Evolutionary conservation across 2,329 filamentous ascomycete species (phyloP), one percentile per base, ranked within the genome.

Genomic region (Pseudogymnoascus sp.): DNA sequence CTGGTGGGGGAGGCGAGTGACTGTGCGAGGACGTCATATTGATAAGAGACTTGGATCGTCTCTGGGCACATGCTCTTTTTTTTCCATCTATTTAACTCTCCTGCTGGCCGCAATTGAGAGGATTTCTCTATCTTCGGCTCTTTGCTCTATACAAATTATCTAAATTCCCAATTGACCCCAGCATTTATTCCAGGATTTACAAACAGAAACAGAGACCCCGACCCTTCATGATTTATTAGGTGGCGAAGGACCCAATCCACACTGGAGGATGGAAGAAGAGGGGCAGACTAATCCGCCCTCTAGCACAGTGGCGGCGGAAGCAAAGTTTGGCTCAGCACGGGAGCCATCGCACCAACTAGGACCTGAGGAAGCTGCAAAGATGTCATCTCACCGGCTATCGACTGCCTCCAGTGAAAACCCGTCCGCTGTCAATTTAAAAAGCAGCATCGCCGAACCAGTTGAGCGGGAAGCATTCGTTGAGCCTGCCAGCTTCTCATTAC

Each of bases 61-160:
- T 53, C 46, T 53, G 46, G 46, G 46, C 46, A 53, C 46, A 53
- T 53, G 46, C 46, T 53, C 46, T 28, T 49, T 53, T 53, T 49
- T 53, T 53, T 31, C 2, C 43, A 18, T 12, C 46, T 53, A 53
- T 53, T 53, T 53, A 53, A 53, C 46, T 34, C 46, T 31, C 3
- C 25, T 31, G 46, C 8, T 53, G 23, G 14, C 46, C 46, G 25
- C 46, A 53, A 53, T 53, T 53, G 46, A 53, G 25, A 34, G 46
- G 14, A 34, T 34, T 53, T 34, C 1, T 31, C 2, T 18, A 6
- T 31, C 25, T 53, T 31, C 46, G n/a, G 46, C 46, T 53, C 2
- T 34, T 53, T 53, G 46, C 46, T 34, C 8, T 53, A 31, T 53
- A 53, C 46, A 34, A 53, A 53, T 31, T 53, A 53, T 34, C n/a